Base-by-base conservation (phyloP, 768 basidiomycete species). In the Russula compacta region DNA sequence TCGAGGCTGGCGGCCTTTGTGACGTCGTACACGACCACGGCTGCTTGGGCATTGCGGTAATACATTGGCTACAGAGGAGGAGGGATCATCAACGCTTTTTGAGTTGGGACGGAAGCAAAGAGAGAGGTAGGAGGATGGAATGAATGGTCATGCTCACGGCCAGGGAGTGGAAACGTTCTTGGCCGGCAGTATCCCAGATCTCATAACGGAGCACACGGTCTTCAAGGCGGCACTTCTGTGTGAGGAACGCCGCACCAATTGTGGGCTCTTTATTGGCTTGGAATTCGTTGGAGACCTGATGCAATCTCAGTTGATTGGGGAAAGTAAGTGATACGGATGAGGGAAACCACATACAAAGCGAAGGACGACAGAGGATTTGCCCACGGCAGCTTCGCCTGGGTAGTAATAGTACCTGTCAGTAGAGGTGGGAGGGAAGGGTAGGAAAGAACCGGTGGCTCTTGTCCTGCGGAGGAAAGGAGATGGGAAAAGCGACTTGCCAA, bases 201-300 rank as follows among this genome's bases (percentile, higher is more conserved):
- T 98, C 95, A 74, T 93, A 93, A 58, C 91, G 86, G 64, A 93
- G 76, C 29, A 92, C 87, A 58, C 90, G 89, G 75, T 98, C 97
- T 73, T 99, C 95, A 40, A 95, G 79, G 57, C 92, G 87, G 70
- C 92, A 95, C 74, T 95, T 94, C 80, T 95, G 93, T 15, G 93
- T 95, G 56, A 95, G 73, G 78, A 95, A 95, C 4, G 92, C 95
- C 54, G 95, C 95, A 39, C 95, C 95, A 69, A 99, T 98, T 29
- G 95, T 99, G 10, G 95, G 95, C 70, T 97, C 94, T 74, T 98
- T 98, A 82, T 98, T 98, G 63, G 92, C 85, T 74, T 98, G 95
- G 74, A 98, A 99, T 73, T 99, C 95, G 76, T 98, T 93, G 72
- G 89, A 89, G 56, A 93, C 91, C 91, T 93, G 39, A 14, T 32